Conservation (phyloP, 2,329 filamentous ascomycete species). For the Fusarium sp. region DNA sequence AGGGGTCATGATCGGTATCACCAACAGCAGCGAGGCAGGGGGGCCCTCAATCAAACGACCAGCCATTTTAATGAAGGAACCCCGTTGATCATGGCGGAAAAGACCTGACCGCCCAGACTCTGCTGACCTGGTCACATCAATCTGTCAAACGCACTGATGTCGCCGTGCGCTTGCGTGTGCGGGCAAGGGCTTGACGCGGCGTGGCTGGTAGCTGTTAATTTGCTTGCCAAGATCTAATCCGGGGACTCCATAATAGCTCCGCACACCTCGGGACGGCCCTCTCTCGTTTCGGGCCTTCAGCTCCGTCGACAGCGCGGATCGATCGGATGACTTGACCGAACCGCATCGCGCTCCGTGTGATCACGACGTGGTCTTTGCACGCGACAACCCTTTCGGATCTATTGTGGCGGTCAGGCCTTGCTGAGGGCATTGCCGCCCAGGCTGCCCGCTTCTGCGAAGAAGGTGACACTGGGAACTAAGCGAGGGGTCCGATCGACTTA, state of each 20-base stretch:
- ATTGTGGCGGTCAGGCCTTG: slow-evolving; percentile 1
- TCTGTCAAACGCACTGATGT: slow-evolving; percentile 23
- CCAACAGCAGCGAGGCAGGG: slow-evolving; percentile 29
- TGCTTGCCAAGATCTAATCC: slow-evolving; percentile 28
- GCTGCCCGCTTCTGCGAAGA: slow-evolving; percentile 7
- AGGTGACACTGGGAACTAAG: slow-evolving; percentile 2
- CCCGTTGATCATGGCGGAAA: slow-evolving; percentile 20
- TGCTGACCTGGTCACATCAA: slow-evolving; percentile 26
- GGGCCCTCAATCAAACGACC: slow-evolving; percentile 35
- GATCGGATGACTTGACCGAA: slow-evolving; percentile 32
- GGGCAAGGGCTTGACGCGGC: slow-evolving; percentile 20
- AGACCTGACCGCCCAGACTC: slow-evolving; percentile 31
- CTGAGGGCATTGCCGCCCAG: slow-evolving; percentile 14
- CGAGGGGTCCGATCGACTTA: background rate
- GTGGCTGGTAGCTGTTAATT: slow-evolving; percentile 12
- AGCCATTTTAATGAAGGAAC: slow-evolving; percentile 29
- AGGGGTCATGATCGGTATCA: slow-evolving; percentile 34
- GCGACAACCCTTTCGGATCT: slow-evolving; percentile 16
- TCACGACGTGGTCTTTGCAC: slow-evolving; percentile 29
- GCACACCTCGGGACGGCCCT: slow-evolving; percentile 38
- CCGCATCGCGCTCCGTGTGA: slow-evolving; percentile 18
- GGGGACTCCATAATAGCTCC: slow-evolving; percentile 39
- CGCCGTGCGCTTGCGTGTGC: slow-evolving; percentile 16
- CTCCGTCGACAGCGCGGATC: slow-evolving; percentile 21
- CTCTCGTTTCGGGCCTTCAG: slow-evolving; percentile 32